phyloP scores from a whole-genome alignment of 352 stramenopile genomes.

The Globisporangium recalcitrans region DNA sequence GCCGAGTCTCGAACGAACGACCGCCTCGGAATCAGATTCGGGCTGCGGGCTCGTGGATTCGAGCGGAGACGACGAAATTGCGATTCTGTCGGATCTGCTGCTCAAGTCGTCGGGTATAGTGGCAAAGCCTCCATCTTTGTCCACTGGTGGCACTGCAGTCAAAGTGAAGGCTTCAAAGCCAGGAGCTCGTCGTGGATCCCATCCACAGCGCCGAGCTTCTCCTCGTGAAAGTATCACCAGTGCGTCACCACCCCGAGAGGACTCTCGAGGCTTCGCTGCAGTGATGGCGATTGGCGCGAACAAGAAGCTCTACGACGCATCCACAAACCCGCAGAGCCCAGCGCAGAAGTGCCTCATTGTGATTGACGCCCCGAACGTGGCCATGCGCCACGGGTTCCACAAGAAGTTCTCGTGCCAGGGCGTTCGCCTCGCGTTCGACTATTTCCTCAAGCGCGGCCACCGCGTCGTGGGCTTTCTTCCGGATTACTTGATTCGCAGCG shows the following conservation, averaged over 20 bases:
- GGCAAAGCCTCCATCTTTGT: background rate
- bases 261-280: slow-evolving; percentile 26
- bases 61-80: slow-evolving; percentile 5
- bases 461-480: slow-evolving; percentile 81
- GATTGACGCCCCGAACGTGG: slow-evolving; percentile 70
- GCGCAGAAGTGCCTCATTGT: slow-evolving; percentile 52
- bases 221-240: background rate
- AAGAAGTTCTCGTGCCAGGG: slow-evolving; percentile 72
- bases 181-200: background rate
- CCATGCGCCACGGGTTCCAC: slow-evolving; percentile 73
- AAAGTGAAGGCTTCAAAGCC: background rate
- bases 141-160: background rate
- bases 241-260: background rate
- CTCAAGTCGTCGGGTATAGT: background rate
- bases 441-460: slow-evolving; percentile 64
- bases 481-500: slow-evolving; percentile 69
- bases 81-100: background rate
- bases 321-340: slow-evolving; percentile 9
- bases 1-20: background rate
- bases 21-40: background rate
- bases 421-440: slow-evolving; percentile 66
- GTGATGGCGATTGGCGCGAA: slow-evolving; percentile 43
- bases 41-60: background rate
- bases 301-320: slow-evolving; percentile 22
- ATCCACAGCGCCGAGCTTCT: background rate